A percentile compares a stretch with the other conserved stretches of the same genome.
phyloP scores from a whole-genome alignment of 106 monocot species.

The Xerophyta viscosa region DNA sequence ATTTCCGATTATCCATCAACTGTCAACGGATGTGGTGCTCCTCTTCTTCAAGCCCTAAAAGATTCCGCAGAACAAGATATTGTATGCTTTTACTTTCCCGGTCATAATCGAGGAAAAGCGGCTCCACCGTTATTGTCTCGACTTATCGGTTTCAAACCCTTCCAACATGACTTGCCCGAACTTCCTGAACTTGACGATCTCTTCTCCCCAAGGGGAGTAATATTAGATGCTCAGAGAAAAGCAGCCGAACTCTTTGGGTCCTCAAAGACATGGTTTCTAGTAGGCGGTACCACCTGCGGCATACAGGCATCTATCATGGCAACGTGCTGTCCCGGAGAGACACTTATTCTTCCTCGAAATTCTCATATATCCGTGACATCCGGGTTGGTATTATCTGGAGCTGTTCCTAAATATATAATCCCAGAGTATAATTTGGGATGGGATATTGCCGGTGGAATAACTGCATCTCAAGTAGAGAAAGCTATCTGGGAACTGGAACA shows the following conservation, averaged over 20 bases:
- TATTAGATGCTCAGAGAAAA: conserved; percentile 58
- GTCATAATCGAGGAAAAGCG: conserved; percentile 75
- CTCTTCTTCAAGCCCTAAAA: conserved; percentile 54
- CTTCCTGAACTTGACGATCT: conserved; percentile 74
- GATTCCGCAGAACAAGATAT: conserved; percentile 44
- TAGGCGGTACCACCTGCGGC: conserved; percentile 80
- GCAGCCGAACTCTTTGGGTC: conserved; percentile 74
- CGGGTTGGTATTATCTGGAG: conserved; percentile 63
- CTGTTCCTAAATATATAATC: conserved; percentile 57
- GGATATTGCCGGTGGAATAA: conserved; percentile 68
- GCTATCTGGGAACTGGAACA: conserved; percentile 45
- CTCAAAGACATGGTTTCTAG: conserved; percentile 78
- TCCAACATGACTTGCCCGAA: conserved; percentile 70
- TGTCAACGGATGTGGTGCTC: too few species aligned
- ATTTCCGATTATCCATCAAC: too few species aligned
- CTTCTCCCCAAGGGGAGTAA: conserved; percentile 70
- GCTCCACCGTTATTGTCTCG: conserved; percentile 40
- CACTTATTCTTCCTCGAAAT: conserved; percentile 63
- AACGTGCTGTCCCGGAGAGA: conserved; percentile 60
- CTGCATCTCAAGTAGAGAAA: conserved; percentile 40
- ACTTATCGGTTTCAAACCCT: conserved; percentile 32
- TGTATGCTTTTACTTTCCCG: conserved; percentile 83
- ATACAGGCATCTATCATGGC: conserved; percentile 86
- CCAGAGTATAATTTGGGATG: conserved; percentile 59
- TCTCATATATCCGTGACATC: conserved; percentile 72